Evolutionary conservation across 257 asterid genomes (phyloP).

Genomic region (Capsicum chinense): DNA sequence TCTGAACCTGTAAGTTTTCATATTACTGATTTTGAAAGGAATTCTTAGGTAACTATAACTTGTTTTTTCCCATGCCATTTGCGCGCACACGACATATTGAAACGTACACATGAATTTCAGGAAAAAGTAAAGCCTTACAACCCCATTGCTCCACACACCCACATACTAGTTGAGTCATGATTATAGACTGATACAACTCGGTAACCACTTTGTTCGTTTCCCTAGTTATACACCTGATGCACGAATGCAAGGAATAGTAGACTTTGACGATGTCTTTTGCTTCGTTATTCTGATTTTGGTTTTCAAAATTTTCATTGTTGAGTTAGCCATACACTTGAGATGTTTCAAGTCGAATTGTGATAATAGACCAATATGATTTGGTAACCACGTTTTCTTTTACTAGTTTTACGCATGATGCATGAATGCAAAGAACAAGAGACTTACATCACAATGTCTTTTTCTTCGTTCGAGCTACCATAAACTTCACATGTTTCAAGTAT

Average conservation of each 20-base stretch:
- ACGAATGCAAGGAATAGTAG: background rate
- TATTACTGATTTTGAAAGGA: background rate
- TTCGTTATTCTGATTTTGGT: background rate
- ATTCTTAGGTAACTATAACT: background rate
- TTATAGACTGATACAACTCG: background rate
- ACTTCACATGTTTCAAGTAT: background rate
- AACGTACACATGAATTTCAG: background rate
- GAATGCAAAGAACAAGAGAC: background rate
- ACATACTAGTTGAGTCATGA: background rate
- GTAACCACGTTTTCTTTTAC: background rate
- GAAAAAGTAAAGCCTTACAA: background rate
- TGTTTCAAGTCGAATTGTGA: background rate
- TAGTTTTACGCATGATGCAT: background rate
- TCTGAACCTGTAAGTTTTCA: constrained; percentile 69
- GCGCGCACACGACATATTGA: background rate
- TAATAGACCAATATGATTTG: background rate
- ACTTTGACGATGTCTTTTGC: background rate
- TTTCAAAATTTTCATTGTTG: background rate
- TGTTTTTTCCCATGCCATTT: background rate
- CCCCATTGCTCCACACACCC: background rate
- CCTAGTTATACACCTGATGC: background rate
- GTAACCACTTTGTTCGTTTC: background rate
- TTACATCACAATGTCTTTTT: background rate
- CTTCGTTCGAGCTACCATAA: background rate
- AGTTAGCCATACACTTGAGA: background rate